phyloP scores from a whole-genome alignment of 2,329 filamentous ascomycete genomes.

The Scedosporium dehoogii region DNA sequence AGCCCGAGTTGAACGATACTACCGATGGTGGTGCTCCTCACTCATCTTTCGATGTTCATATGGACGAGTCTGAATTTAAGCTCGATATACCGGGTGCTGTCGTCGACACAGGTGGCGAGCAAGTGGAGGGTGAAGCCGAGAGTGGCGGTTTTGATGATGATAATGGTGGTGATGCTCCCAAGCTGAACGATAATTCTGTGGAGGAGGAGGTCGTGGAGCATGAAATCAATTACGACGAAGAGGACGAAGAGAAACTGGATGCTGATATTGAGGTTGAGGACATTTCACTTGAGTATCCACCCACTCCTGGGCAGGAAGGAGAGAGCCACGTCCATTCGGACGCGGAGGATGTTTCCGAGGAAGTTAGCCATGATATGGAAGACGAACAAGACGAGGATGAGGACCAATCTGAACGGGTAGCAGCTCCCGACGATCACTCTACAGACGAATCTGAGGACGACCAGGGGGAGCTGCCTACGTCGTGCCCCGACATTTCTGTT shows the following conservation, averaged over 20 bases:
- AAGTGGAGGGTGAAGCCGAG: not conserved
- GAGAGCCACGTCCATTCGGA: constrained; percentile 14
- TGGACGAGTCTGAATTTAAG: constrained; percentile 22
- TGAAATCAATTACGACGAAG: constrained; percentile 13
- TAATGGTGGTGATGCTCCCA: not conserved
- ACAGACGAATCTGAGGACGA: constrained; percentile 12
- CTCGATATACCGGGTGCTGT: constrained; percentile 13
- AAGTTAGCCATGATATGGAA: constrained; percentile 8
- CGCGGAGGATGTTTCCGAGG: constrained; percentile 12
- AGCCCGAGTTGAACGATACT: constrained; percentile 14
- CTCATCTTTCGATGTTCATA: constrained; percentile 8
- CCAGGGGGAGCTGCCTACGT: constrained; percentile 6
- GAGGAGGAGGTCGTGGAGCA: constrained; percentile 7
- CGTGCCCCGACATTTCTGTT: constrained; percentile 26
- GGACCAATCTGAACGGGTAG: constrained; percentile 10
- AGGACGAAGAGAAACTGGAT: constrained; percentile 6
- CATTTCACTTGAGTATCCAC: not conserved
- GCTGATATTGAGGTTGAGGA: not conserved
- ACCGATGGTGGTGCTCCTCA: constrained; percentile 11
- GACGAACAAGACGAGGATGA: constrained; percentile 9
- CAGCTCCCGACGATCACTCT: constrained; percentile 4
- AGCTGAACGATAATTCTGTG: not conserved
- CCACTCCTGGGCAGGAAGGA: not conserved
- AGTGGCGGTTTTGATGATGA: not conserved
- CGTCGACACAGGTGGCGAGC: not conserved